These are phyloP conservation scores for Diplodia seriata DNA, from an alignment of 2,329 filamentous ascomycete genomes.

Conservation along the genomic window DNA sequence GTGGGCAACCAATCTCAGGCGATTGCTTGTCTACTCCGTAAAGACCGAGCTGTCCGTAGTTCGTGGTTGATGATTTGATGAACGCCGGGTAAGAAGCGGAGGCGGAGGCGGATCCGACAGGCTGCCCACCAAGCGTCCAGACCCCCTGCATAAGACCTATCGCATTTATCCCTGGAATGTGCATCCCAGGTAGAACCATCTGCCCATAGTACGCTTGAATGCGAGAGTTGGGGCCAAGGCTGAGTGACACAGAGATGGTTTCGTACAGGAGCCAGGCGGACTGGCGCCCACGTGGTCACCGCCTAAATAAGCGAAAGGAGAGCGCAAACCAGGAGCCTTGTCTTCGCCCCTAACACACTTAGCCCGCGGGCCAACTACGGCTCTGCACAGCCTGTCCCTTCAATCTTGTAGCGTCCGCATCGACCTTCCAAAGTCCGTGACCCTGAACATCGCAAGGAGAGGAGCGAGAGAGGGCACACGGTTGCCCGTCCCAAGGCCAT, in stretches of 20 bases:
- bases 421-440: not conserved
- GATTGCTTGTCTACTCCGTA: constrained; percentile 10
- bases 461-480: constrained; percentile 14
- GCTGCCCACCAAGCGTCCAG: constrained; percentile 19
- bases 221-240: constrained; percentile 2
- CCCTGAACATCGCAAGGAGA: not conserved
- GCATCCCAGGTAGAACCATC: not conserved
- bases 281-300: constrained; percentile 29
- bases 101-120: constrained; percentile 7
- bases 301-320: constrained; percentile 28
- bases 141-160: constrained; percentile 8
- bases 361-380: constrained; percentile 5
- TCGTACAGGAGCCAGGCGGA: constrained; percentile 21
- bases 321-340: constrained; percentile 16
- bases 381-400: constrained; percentile 16
- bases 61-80: constrained; percentile 10
- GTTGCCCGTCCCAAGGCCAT: constrained; percentile 42
- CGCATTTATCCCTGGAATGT: constrained; percentile 10
- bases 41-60: constrained; percentile 16
- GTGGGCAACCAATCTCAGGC: not conserved
- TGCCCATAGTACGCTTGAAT: constrained; percentile 3
- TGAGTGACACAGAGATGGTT: constrained; percentile 22
- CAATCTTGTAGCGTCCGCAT: constrained; percentile 6
- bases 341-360: constrained; percentile 16
- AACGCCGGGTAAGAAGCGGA: constrained; percentile 14